Base-by-base conservation (phyloP, 345 rosid genomes). In the Durio zibethinus region DNA sequence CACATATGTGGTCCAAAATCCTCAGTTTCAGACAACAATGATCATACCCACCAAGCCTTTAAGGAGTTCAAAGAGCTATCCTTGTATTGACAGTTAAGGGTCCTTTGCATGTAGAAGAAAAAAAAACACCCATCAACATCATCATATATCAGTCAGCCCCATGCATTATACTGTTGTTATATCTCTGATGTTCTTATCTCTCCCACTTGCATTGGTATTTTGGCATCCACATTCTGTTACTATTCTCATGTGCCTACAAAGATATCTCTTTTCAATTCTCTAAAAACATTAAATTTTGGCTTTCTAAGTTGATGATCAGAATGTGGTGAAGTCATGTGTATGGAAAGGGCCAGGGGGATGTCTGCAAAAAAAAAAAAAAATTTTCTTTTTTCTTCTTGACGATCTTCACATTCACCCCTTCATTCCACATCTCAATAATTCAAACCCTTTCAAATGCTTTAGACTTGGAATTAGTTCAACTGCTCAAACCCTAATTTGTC, bases 1-100 rank as follows among this genome's bases (percentile, higher is more conserved):
- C 59, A n/a, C 23, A 11, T 10, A 7, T 72, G 90, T 87, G 92
- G 90, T 89, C 92, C 92, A 84, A 80, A 85, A 80, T 40, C 73
- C 69, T 77, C 50, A 79, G 69, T 82, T 78, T 77, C 76, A 77
- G 85, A 84, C 85, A 76, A 81, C 83, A 81, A 85, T 78, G 74
- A 83, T 81, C 65, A 82, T 36, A 74, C 72, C 83, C 83, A 78
- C 78, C 80, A 78, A 20, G 83, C 77, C 74, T 83, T 88, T 60
- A 80, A 72, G 78, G 82, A 84, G 80, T 80, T 82, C 66, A 67
- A 80, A 75, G 83, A 81, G 76, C 80, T 75, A 77, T 83, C 76
- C 81, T 54, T 79, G 11, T 73, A 42, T 76, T 79, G 82, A 86
- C 82, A 83, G 85, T 79, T 75, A 73, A 75, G 76, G 72, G 72